Conservation (phyloP, 768 basidiomycete species). For the Auricularia sp. region DNA sequence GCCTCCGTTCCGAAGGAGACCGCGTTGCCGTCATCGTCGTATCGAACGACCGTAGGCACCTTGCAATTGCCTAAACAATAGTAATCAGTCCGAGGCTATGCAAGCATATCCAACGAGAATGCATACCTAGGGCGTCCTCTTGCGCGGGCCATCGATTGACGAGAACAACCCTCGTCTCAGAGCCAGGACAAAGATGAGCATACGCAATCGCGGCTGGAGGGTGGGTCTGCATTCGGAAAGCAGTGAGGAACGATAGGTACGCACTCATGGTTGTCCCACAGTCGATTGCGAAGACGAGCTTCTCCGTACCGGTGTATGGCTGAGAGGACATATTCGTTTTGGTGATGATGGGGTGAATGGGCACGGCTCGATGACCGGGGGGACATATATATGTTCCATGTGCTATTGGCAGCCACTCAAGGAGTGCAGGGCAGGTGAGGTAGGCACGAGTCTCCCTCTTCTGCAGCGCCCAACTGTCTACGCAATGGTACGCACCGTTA, state of each 20-base stretch:
- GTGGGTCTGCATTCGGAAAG: neutral
- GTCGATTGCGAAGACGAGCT: constrained; percentile 3
- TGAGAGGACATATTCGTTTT: too few species aligned
- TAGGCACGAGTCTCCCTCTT: too few species aligned
- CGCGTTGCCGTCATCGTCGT: neutral
- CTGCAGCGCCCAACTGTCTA: too few species aligned
- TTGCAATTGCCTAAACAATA: neutral
- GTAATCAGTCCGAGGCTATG: neutral
- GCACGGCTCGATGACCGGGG: too few species aligned
- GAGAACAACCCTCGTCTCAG: neutral
- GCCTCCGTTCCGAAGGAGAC: constrained; percentile 1
- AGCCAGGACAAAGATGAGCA: neutral
- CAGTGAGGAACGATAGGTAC: neutral
- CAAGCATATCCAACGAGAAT: neutral
- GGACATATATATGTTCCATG: too few species aligned
- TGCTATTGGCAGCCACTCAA: too few species aligned
- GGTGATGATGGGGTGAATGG: too few species aligned
- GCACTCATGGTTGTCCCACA: constrained; percentile 1
- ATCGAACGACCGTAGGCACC: constrained; percentile 1
- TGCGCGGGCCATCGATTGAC: constrained; percentile 3
- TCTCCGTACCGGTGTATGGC: neutral
- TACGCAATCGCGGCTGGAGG: constrained; percentile 2
- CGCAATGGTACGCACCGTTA: too few species aligned
- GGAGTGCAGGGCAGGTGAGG: too few species aligned
- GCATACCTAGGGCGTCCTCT: neutral